Evolutionary conservation across 1,284 basidiomycete species (phyloP).

Genomic region (Malassezia furfur): DNA sequence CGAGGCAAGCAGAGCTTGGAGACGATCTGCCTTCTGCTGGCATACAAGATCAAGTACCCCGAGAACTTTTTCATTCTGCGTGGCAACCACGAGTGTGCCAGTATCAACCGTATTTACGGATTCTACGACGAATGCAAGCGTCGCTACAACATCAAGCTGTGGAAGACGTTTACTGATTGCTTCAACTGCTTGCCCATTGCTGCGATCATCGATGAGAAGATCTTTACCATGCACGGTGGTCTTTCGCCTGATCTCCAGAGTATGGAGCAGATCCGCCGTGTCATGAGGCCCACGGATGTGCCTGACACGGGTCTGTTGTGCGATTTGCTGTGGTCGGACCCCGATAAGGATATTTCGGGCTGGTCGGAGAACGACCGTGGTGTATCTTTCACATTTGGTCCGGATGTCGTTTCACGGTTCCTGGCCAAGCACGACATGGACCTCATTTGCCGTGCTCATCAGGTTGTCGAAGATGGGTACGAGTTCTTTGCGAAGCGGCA

Average conservation of each 20-base stretch:
- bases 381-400: constrained; percentile 96
- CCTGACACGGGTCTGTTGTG: constrained; percentile 96
- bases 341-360: constrained; percentile 97
- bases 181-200: constrained; percentile 93
- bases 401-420: constrained; percentile 94
- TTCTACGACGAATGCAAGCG: constrained; percentile 98
- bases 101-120: constrained; percentile 89
- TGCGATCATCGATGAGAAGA: constrained; percentile 93
- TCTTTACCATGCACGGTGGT: constrained; percentile 78
- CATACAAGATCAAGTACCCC: constrained; percentile 97
- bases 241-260: constrained; percentile 93
- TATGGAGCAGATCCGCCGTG: constrained; percentile 98
- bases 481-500: constrained; percentile 98
- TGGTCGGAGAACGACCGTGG: constrained; percentile 99
- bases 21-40: constrained; percentile 74
- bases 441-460: constrained; percentile 93
- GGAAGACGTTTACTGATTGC: constrained; percentile 96
- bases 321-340: constrained; percentile 96
- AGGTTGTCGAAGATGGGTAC: constrained; percentile 98
- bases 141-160: constrained; percentile 92
- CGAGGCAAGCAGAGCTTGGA: constrained; percentile 88
- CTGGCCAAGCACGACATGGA: constrained; percentile 98
- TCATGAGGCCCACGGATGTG: constrained; percentile 98
- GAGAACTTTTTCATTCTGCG: constrained; percentile 94
- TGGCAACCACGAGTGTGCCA: constrained; percentile 89